Percentiles rank a stretch among this genome's conserved stretches.
These are phyloP conservation scores for Globisporangium paddicum DNA, from an alignment of 352 stramenopile species.

Conservation along the genomic window DNA sequence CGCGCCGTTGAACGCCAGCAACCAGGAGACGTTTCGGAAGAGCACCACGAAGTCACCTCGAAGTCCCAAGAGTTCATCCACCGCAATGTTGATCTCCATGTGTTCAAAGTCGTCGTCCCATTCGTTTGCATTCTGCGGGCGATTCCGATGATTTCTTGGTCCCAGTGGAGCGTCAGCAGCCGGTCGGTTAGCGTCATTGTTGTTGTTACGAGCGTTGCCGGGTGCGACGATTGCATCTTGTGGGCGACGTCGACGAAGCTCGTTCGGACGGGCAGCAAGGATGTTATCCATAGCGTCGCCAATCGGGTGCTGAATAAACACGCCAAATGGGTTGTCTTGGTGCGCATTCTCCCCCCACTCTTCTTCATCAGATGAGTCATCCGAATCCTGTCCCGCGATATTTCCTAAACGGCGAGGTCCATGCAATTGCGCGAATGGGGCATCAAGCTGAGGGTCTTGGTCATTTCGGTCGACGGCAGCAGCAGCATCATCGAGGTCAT, in stretches of 20 bases:
- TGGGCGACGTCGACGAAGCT: constrained; percentile 34
- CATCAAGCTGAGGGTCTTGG: constrained; percentile 22
- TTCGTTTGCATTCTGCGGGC: constrained; percentile 30
- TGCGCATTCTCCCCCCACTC: constrained; percentile 20
- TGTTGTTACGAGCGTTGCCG: constrained; percentile 3
- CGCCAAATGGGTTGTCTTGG: constrained; percentile 32
- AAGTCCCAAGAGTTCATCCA: constrained; percentile 97
- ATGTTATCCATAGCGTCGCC: constrained; percentile 21
- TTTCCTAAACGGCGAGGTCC: constrained; percentile 29
- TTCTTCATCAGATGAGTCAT: constrained; percentile 57
- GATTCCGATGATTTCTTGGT: constrained; percentile 28
- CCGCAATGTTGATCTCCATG: constrained; percentile 94
- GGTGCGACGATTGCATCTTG: not conserved
- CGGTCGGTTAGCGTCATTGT: constrained; percentile 8
- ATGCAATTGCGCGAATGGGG: constrained; percentile 29
- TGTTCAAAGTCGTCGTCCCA: constrained; percentile 90
- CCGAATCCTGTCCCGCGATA: constrained; percentile 33
- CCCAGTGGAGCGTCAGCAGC: constrained; percentile 13
- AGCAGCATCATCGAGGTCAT: constrained; percentile 3
- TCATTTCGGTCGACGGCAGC: constrained; percentile 10
- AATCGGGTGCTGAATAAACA: constrained; percentile 34
- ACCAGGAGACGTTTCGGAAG: constrained; percentile 96
- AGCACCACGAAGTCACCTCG: constrained; percentile 92
- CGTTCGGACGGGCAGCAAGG: constrained; percentile 18
- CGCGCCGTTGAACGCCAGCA: constrained; percentile 96